Conservation (phyloP, 345 rosid genomes). For the Erodium maritimum region DNA sequence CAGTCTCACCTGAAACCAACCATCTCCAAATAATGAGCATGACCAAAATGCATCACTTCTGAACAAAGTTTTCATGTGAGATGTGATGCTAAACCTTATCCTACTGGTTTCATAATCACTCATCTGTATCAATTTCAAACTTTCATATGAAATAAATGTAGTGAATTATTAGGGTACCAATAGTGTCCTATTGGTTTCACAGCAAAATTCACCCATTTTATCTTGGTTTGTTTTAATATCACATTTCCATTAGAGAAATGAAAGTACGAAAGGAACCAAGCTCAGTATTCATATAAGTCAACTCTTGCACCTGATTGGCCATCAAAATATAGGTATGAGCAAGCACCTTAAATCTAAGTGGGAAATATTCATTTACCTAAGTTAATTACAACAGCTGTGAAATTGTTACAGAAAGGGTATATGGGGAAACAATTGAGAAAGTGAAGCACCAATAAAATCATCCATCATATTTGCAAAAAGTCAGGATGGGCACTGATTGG, state of each 20-base stretch:
- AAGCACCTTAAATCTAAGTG: neutral
- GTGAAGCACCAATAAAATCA: too few relatives aligned
- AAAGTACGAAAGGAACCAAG: neutral
- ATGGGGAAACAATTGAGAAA: too few relatives aligned
- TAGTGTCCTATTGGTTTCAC: too few relatives aligned
- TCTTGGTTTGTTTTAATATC: neutral
- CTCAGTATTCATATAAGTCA: neutral
- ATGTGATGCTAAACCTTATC: neutral
- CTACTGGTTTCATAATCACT: neutral
- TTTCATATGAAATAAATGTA: too few relatives aligned
- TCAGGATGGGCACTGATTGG: too few relatives aligned
- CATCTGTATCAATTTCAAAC: neutral
- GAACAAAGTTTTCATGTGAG: too few relatives aligned
- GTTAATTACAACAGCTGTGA: too few relatives aligned
- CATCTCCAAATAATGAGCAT: neutral
- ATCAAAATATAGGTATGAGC: neutral
- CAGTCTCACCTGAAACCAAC: constrained; percentile 24
- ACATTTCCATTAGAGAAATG: too few relatives aligned
- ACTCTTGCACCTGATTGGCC: neutral
- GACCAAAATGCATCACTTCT: neutral
- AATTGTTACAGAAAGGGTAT: too few relatives aligned
- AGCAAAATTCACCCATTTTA: neutral
- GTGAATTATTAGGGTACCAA: too few relatives aligned
- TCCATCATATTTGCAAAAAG: too few relatives aligned
- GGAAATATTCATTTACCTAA: too few relatives aligned